Percentiles rank a stretch among this genome's conserved stretches.
Conservation (phyloP, 2,329 filamentous ascomycete species). For the Hypoxylon sp. region DNA sequence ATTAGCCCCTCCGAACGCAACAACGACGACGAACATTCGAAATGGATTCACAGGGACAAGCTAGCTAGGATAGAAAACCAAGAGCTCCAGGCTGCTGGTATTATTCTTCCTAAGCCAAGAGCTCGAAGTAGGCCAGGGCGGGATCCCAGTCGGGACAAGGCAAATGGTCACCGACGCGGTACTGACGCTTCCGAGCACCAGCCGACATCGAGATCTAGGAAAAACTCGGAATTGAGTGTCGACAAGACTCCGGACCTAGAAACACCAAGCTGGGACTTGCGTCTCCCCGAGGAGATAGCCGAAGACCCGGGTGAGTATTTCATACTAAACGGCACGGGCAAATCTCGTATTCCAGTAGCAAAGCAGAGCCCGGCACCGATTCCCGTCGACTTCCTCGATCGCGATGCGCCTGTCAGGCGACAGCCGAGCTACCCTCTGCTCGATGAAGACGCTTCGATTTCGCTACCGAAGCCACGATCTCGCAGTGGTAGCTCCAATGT, state of each 20-base stretch:
- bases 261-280: slow-evolving; percentile 72
- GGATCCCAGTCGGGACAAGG: slow-evolving; percentile 53
- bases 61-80: slow-evolving; percentile 81
- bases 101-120: slow-evolving; percentile 64
- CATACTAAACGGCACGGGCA: slow-evolving; percentile 59
- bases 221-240: slow-evolving; percentile 54
- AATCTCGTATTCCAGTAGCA: slow-evolving; percentile 87
- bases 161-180: slow-evolving; percentile 45
- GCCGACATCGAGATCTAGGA: slow-evolving; percentile 50
- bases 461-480: slow-evolving; percentile 68
- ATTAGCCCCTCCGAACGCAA: slow-evolving; percentile 45
- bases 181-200: slow-evolving; percentile 46
- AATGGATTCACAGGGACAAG: slow-evolving; percentile 89
- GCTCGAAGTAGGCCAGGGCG: slow-evolving; percentile 58
- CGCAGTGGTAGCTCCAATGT: slow-evolving; percentile 73
- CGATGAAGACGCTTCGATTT: slow-evolving; percentile 65
- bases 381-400: slow-evolving; percentile 73
- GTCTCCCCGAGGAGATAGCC: slow-evolving; percentile 79
- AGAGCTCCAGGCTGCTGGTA: slow-evolving; percentile 81
- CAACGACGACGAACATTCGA: slow-evolving; percentile 64
- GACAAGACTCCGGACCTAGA: slow-evolving; percentile 51
- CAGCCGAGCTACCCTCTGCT: slow-evolving; percentile 62
- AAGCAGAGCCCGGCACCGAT: slow-evolving; percentile 82
- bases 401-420: slow-evolving; percentile 73
- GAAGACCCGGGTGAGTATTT: slow-evolving; percentile 64